Conservation (phyloP, 345 rosid genomes). For the Dipteronia dyeriana region DNA sequence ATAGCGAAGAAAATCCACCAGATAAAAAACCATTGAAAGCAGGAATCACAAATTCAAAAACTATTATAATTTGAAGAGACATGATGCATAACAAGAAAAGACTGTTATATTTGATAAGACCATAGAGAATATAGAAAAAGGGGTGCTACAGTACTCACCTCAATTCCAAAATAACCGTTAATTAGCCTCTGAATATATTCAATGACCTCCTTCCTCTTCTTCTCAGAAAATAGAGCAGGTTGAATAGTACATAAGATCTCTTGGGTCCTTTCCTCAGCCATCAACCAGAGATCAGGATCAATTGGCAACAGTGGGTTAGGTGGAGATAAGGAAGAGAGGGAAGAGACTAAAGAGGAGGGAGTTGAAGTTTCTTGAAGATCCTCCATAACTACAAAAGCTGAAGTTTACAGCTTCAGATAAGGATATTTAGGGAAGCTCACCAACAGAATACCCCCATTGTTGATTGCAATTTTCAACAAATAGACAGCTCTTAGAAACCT, state of each 20-base stretch:
- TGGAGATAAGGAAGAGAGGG: constrained; percentile 30
- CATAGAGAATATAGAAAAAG: constrained; percentile 8
- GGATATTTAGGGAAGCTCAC: constrained; percentile 23
- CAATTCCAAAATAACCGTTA: constrained; percentile 52
- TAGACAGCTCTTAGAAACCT: constrained; percentile 9
- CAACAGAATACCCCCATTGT: constrained; percentile 22
- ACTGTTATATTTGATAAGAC: neutral
- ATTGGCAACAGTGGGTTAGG: constrained; percentile 41
- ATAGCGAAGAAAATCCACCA: neutral
- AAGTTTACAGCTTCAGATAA: constrained; percentile 28
- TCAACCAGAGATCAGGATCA: constrained; percentile 60
- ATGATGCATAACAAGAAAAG: neutral
- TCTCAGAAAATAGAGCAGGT: constrained; percentile 66
- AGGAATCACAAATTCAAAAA: constrained; percentile 1
- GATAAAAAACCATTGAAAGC: neutral
- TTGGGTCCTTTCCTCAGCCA: constrained; percentile 71
- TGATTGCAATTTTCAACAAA: constrained; percentile 12
- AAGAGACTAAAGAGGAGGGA: constrained; percentile 37
- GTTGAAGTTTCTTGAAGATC: constrained; percentile 50
- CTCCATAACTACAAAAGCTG: constrained; percentile 49
- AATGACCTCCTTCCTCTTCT: constrained; percentile 61
- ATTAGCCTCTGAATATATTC: constrained; percentile 55
- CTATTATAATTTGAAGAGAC: constrained; percentile 5
- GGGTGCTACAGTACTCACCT: constrained; percentile 49
- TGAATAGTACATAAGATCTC: constrained; percentile 73